These are phyloP conservation scores for Nephromyces sp. DNA, from an alignment of 169 alveolate genomes.

Conservation along the genomic window DNA sequence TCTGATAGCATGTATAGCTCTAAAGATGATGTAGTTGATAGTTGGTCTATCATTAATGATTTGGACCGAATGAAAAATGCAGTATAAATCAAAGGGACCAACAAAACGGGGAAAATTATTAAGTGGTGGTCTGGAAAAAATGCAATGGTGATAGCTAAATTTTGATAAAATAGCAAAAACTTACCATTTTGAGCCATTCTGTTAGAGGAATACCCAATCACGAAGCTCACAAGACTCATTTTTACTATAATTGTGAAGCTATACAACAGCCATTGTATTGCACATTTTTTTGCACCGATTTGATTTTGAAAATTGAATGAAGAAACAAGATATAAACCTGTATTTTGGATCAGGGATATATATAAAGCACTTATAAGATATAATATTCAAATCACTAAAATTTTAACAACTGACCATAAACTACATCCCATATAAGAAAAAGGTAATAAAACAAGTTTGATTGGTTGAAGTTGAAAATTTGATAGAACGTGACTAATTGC, in stretches of 20 bases:
- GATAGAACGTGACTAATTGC: background rate
- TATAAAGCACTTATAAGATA: too few relatives aligned
- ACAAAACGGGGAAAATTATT: conserved; percentile 1
- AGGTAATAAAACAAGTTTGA: background rate
- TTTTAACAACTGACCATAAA: too few relatives aligned
- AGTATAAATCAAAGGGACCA: conserved; percentile 40
- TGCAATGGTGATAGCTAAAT: background rate
- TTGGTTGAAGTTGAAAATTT: background rate
- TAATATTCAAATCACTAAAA: too few relatives aligned
- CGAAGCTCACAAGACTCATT: background rate
- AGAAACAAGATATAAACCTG: background rate
- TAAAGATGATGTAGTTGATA: conserved; percentile 31
- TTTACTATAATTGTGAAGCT: background rate
- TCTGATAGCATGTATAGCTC: conserved; percentile 40
- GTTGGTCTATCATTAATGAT: conserved; percentile 28
- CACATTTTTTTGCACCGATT: background rate
- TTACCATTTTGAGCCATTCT: background rate
- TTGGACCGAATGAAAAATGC: conserved; percentile 39
- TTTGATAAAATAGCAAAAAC: background rate
- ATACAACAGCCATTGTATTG: background rate
- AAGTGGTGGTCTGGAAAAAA: background rate
- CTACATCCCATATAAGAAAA: background rate
- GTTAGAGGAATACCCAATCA: background rate
- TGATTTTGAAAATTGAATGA: background rate
- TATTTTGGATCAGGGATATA: too few relatives aligned